These are phyloP conservation scores for Apiospora phragmitis DNA, from an alignment of 2,329 filamentous ascomycete species.

Conservation along the genomic window DNA sequence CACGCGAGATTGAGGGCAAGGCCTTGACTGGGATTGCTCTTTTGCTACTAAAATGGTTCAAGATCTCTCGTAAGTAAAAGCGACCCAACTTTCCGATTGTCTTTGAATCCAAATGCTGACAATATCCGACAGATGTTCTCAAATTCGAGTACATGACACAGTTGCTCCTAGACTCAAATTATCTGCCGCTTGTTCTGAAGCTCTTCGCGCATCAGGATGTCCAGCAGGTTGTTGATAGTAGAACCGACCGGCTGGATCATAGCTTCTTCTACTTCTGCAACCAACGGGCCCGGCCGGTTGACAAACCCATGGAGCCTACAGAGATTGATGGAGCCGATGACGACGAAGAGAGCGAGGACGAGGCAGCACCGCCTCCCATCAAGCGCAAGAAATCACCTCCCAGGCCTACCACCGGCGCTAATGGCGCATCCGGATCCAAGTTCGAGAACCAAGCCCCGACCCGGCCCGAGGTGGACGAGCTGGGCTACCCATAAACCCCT, in stretches of 20 bases:
- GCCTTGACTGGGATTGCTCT: slow-evolving; percentile 88
- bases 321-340: slow-evolving; percentile 39
- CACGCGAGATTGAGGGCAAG: slow-evolving; percentile 85
- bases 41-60: slow-evolving; percentile 93
- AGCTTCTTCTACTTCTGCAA: slow-evolving; percentile 94
- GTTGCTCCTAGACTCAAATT: slow-evolving; percentile 90
- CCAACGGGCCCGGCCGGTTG: slow-evolving; percentile 30
- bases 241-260: slow-evolving; percentile 77
- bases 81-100: not conserved
- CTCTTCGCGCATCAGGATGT: slow-evolving; percentile 93
- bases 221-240: slow-evolving; percentile 84
- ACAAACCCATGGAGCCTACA: slow-evolving; percentile 28
- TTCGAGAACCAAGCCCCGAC: slow-evolving; percentile 35
- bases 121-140: slow-evolving; percentile 66
- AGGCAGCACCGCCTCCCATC: slow-evolving; percentile 84
- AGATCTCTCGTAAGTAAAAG: slow-evolving; percentile 77
- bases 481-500: slow-evolving; percentile 73
- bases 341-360: slow-evolving; percentile 66
- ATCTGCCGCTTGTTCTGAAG: slow-evolving; percentile 88
- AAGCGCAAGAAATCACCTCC: slow-evolving; percentile 54
- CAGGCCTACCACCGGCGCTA: slow-evolving; percentile 30
- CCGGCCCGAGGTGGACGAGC: slow-evolving; percentile 75
- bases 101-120: not conserved
- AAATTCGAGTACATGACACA: slow-evolving; percentile 97
- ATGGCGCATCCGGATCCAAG: slow-evolving; percentile 29